These are phyloP conservation scores for Apodospora peruviana DNA, from an alignment of 495 filamentous ascomycete genomes.

Conservation along the genomic window DNA sequence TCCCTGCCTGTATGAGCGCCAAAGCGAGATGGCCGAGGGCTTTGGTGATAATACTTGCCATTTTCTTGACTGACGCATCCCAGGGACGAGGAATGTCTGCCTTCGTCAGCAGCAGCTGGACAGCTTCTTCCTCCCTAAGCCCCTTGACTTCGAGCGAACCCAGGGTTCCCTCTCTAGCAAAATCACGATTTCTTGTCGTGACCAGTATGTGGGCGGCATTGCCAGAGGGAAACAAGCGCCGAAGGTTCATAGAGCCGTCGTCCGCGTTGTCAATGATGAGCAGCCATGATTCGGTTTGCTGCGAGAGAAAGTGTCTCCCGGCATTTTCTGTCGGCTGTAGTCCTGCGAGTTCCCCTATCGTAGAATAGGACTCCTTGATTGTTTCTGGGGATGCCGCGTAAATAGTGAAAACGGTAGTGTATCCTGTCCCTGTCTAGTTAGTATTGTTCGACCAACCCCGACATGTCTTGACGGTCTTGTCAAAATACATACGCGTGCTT, in stretches of 20 bases:
- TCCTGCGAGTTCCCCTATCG: slow-evolving; percentile 2
- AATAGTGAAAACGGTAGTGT: slow-evolving; percentile 8
- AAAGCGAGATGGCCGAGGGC: slow-evolving; percentile 7
- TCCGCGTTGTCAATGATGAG: slow-evolving; percentile 11
- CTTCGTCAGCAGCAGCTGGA: slow-evolving; percentile 6
- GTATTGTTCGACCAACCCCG: not conserved
- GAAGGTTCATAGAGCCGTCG: not conserved
- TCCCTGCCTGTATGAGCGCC: slow-evolving; percentile 6
- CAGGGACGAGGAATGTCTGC: slow-evolving; percentile 4
- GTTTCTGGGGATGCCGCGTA: slow-evolving; percentile 2
- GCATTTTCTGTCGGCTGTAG: slow-evolving; percentile 5
- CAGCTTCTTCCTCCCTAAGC: slow-evolving; percentile 1
- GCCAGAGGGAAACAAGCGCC: not conserved
- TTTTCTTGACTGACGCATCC: not conserved
- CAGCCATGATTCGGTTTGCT: slow-evolving; percentile 5
- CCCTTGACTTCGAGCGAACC: slow-evolving; percentile 6
- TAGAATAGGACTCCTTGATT: slow-evolving; percentile 7
- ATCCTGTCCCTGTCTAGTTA: not conserved
- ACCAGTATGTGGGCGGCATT: slow-evolving; percentile 2
- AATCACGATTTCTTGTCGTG: slow-evolving; percentile 5
- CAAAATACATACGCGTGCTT: slow-evolving; percentile 4
- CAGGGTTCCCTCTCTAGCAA: slow-evolving; percentile 1
- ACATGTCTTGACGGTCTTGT: not conserved
- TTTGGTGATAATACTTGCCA: not conserved
- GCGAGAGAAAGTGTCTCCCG: slow-evolving; percentile 2